phyloP scores from a whole-genome alignment of 495 filamentous ascomycete species.

The Cryomyces minteri region DNA sequence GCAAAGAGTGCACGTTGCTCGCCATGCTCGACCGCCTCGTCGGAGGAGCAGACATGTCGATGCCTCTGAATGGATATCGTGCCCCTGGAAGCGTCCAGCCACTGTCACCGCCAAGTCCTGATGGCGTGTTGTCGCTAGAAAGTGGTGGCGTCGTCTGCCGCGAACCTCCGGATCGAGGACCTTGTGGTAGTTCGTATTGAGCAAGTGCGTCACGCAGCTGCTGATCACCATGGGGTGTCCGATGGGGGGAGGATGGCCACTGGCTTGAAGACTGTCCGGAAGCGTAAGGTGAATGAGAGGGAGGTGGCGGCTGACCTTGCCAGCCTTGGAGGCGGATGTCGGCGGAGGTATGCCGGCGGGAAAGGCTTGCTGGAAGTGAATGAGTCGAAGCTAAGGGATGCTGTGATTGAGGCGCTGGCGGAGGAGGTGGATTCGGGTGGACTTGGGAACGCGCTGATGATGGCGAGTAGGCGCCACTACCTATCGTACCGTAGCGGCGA shows the following conservation, averaged over 20 bases:
- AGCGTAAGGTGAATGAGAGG: conserved; percentile 46
- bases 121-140: conserved; percentile 29
- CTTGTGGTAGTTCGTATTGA: conserved; percentile 53
- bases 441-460: conserved; percentile 19
- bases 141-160: conserved; percentile 48
- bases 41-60: conserved; percentile 29
- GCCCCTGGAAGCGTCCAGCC: conserved; percentile 37
- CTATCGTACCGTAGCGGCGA: conserved; percentile 71
- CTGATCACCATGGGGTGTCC: conserved; percentile 51
- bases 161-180: conserved; percentile 37
- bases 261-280: conserved; percentile 55
- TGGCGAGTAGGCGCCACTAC: conserved; percentile 24
- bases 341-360: conserved; percentile 82
- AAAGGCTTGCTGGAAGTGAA: conserved; percentile 57
- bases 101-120: conserved; percentile 31
- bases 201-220: conserved; percentile 67
- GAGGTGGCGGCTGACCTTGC: conserved; percentile 31
- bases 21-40: conserved; percentile 58
- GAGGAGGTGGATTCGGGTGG: conserved; percentile 48
- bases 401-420: conserved; percentile 40
- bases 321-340: conserved; percentile 87
- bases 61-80: conserved; percentile 24
- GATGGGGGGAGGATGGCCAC: conserved; percentile 80
- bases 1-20: conserved; percentile 53
- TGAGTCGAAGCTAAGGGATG: conserved; percentile 62